Base-by-base conservation (phyloP, 768 basidiomycete species). In the Tylopilus balloui region DNA sequence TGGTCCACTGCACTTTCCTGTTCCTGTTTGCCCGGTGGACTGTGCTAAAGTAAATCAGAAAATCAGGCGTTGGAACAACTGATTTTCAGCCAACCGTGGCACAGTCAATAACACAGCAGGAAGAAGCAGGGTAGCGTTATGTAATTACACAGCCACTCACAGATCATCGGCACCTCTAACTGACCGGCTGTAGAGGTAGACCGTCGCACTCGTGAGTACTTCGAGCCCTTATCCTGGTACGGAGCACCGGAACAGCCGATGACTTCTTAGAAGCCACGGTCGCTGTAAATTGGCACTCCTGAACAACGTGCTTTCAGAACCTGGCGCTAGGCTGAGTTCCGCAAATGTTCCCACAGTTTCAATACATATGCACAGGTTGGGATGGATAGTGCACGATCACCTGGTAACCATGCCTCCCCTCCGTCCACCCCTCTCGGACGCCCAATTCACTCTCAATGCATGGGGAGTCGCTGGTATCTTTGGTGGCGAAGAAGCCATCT, bases 391-490 rank as follows among this genome's bases (percentile, higher is more conserved):
- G 20, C 20, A n/a, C 40, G 0, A 19, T 23, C 25, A 11, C 25
- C 24, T 24, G 7, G 4, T 29, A 24, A 64, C n/a, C n/a, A n/a
- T 64, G 52, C 14, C 60, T 11, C 56, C 52, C 1, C 41, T 61
- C 31, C 9, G n/a, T 10, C 38, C 42, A 19, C 53, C 59, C 34
- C 25, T 55, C 20, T 13, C 47, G 0, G 3, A 47, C 21, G 11
- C n/a, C 51, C 48, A 44, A 13, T 65, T 65, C 39, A 39, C 46
- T 6, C 61, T 67, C 50, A 61, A 67, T 11, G 48, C 56, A 3
- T 61, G 58, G 36, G 68, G 62, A 3, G 53, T 69, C n/a, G 69
- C 61, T 32, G 67, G 69, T 10, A 63, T 70, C 54, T 61, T 70
- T 23, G 69, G 69, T 9, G 68, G 68, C 10, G 62, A 66, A 36